phyloP scores from a whole-genome alignment of 257 asterid genomes.

The Solanum lignicaule region DNA sequence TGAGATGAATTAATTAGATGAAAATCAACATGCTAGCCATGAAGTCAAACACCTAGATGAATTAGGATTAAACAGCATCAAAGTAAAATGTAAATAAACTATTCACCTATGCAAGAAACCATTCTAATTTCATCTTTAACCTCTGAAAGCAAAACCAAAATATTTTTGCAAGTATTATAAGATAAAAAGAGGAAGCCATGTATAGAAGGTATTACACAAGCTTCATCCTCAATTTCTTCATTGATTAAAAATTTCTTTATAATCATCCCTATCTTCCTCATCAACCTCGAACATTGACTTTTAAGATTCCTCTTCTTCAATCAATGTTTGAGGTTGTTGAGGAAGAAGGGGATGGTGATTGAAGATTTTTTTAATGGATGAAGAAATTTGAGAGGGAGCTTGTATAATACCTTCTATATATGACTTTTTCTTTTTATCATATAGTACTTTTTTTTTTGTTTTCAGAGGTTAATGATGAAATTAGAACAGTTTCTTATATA shows the following conservation, averaged over 20 bases:
- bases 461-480: not conserved
- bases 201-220: not conserved
- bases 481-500: too few relatives aligned
- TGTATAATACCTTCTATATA: not conserved
- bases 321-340: not conserved
- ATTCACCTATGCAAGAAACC: too few relatives aligned
- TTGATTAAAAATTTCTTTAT: not conserved
- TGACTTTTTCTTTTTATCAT: not conserved
- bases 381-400: not conserved
- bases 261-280: too few relatives aligned
- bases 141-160: not conserved
- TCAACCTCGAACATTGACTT: not conserved
- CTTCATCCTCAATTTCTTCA: not conserved
- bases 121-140: not conserved
- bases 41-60: too few relatives aligned
- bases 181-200: not conserved
- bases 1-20: too few relatives aligned
- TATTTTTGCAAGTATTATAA: too few relatives aligned
- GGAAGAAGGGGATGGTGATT: not conserved
- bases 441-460: not conserved
- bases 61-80: too few relatives aligned
- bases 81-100: too few relatives aligned
- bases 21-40: too few relatives aligned
- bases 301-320: not conserved
- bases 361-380: not conserved